Percentiles rank a stretch among this genome's conserved stretches.
Conservation (phyloP, 1,284 basidiomycete species). For the Cystobasidium slooffiae region DNA sequence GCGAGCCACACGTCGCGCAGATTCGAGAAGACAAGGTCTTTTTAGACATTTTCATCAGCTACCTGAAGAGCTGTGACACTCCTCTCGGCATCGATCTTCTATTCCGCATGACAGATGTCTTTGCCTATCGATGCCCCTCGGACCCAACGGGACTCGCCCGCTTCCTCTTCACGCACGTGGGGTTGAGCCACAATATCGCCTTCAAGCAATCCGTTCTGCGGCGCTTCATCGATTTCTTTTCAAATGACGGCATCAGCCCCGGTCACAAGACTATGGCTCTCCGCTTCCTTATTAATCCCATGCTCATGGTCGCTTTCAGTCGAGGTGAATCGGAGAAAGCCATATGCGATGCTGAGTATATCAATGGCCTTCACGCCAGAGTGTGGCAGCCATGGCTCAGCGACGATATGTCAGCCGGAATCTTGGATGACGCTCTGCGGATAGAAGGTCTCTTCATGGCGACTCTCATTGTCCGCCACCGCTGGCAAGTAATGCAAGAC, state of each 20-base stretch:
- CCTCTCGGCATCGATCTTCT: constrained; percentile 74
- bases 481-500: constrained; percentile 74
- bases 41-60: constrained; percentile 73
- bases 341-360: constrained; percentile 72
- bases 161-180: constrained; percentile 87
- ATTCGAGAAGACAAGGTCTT: constrained; percentile 70
- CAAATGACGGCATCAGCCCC: constrained; percentile 69
- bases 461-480: constrained; percentile 84
- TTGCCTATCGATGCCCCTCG: constrained; percentile 77
- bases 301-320: constrained; percentile 75
- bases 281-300: constrained; percentile 86
- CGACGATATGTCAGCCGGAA: constrained; percentile 57
- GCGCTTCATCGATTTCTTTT: constrained; percentile 84
- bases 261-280: constrained; percentile 84
- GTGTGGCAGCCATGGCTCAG: constrained; percentile 73
- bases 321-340: constrained; percentile 60
- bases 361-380: constrained; percentile 70
- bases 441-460: constrained; percentile 92
- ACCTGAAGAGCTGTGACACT: constrained; percentile 64
- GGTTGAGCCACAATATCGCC: constrained; percentile 62
- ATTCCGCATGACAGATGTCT: constrained; percentile 84
- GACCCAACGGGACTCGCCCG: constrained; percentile 80
- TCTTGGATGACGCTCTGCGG: constrained; percentile 77
- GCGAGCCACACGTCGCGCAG: constrained; percentile 58
- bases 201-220: constrained; percentile 82